Evolutionary conservation across 2,329 filamentous ascomycete species (phyloP), one percentile per base, ranked within the genome.

Genomic region (Phoma herbarum): DNA sequence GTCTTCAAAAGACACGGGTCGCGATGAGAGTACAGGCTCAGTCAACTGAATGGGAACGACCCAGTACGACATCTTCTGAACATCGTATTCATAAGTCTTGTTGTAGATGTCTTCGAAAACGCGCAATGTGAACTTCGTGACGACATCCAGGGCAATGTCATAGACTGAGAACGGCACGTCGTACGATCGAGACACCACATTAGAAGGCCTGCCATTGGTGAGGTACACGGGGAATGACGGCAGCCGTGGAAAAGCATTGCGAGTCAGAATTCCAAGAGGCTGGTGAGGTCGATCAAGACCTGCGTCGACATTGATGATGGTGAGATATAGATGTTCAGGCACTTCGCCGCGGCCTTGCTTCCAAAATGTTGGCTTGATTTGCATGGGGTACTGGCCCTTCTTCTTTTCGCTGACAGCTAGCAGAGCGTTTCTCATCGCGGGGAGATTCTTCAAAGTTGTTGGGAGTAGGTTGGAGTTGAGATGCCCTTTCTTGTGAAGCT

Each of bases 81-180:
- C 66, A 16, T 87, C 82, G 0, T 85, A 80, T 47, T 90, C 87
- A 68, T 92, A 99, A 3, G 83, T 82, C 75, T 99, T 99, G 75
- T 93, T 94, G 79, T 97, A 98, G 0, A 97, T 81, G 66, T 98
- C 92, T 16, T 86, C 80, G 75, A 96, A 97, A 0, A 96, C 77
- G 4, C 85, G 83, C 39, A 96, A 78, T 0, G 91, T 97, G 72
- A 95, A 96, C 0, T 75, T 77, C 0, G 87, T 88, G n/a, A 98
- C 73, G 1, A 80, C 74, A 0, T 84, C 76, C 0, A 92, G 63
- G 1, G 81, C 71, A 0, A 78, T 69, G 0, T 79, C 66, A 0
- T 78, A 74, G 0, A 87, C 63, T 0, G 75, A 11, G 0, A 93
- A 65, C 0, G 81, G 69, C 0, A 61, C 66, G 0, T 69, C 51